Evolutionary conservation across 2,329 filamentous ascomycete genomes (phyloP).

Genomic region (Mariannaea sp.): DNA sequence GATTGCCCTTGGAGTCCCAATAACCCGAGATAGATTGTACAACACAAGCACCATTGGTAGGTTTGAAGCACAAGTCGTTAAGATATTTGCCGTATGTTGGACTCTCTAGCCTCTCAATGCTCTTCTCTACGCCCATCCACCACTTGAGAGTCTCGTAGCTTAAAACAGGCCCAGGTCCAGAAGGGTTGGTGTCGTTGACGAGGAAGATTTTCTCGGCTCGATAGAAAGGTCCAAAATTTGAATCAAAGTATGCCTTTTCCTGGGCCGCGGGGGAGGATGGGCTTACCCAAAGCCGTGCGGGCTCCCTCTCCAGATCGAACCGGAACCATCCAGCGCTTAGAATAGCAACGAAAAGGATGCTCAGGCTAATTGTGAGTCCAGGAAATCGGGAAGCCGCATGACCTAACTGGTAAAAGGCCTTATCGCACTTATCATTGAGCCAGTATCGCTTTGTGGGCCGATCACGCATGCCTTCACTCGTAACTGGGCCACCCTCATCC

Average conservation of each 20-base stretch:
- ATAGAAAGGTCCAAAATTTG: conserved; percentile 94
- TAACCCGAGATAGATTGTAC: conserved; percentile 93
- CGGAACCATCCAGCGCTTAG: conserved; percentile 86
- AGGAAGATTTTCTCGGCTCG: conserved; percentile 91
- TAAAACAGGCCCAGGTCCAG: conserved; percentile 74
- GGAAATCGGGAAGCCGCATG: conserved; percentile 83
- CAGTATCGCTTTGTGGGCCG: conserved; percentile 78
- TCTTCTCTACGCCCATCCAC: conserved; percentile 91
- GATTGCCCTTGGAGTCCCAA: conserved; percentile 66
- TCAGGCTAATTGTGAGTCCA: conserved; percentile 76
- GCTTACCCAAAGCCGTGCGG: conserved; percentile 94
- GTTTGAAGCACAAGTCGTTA: conserved; percentile 91
- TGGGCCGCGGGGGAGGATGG: conserved; percentile 87
- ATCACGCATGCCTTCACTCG: conserved; percentile 77
- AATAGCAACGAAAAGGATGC: conserved; percentile 74
- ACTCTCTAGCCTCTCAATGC: conserved; percentile 74
- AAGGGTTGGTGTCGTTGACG: conserved; percentile 77
- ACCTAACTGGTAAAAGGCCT: conserved; percentile 79
- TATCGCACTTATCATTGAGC: conserved; percentile 82
- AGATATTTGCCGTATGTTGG: conserved; percentile 69
- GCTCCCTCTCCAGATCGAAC: conserved; percentile 89
- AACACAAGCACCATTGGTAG: conserved; percentile 85
- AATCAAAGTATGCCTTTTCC: conserved; percentile 93
- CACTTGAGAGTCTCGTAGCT: conserved; percentile 87
- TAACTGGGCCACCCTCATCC: conserved; percentile 81